Conservation (phyloP, 2,329 filamentous ascomycete species). For the Trichoderma atrobrunneum region DNA sequence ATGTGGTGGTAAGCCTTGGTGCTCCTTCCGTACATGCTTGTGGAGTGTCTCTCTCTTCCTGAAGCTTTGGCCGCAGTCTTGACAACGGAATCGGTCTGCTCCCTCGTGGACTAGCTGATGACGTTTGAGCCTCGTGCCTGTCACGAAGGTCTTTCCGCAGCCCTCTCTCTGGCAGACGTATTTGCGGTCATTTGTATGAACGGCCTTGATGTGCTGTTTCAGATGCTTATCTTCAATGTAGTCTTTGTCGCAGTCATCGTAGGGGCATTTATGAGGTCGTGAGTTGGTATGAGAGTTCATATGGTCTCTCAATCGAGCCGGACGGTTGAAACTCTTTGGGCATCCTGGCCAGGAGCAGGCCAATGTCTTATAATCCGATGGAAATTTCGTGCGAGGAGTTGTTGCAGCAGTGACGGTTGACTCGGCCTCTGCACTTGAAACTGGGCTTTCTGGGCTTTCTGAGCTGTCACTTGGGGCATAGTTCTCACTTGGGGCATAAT, state of each 20-base stretch:
- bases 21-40: conserved; percentile 74
- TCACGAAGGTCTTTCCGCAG: conserved; percentile 80
- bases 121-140: conserved; percentile 70
- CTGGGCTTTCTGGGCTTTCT: conserved; percentile 27
- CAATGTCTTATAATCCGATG: conserved; percentile 73
- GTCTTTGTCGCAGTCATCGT: conserved; percentile 71
- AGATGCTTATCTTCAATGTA: conserved; percentile 87
- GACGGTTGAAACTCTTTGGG: conserved; percentile 81
- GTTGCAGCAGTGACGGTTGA: conserved; percentile 35
- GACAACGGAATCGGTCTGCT: conserved; percentile 72
- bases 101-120: conserved; percentile 75
- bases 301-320: conserved; percentile 75
- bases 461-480: not conserved
- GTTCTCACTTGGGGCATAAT: conserved; percentile 29
- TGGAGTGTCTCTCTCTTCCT: conserved; percentile 84
- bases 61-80: conserved; percentile 73
- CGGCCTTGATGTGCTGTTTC: conserved; percentile 78
- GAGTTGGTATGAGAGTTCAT: conserved; percentile 82
- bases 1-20: conserved; percentile 70
- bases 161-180: conserved; percentile 68
- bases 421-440: conserved; percentile 32
- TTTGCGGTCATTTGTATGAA: conserved; percentile 68
- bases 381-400: conserved; percentile 53
- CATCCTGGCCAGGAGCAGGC: conserved; percentile 73
- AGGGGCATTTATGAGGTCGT: conserved; percentile 71